Conservation (phyloP, 306 rosid species). For the Castanea crenata region DNA sequence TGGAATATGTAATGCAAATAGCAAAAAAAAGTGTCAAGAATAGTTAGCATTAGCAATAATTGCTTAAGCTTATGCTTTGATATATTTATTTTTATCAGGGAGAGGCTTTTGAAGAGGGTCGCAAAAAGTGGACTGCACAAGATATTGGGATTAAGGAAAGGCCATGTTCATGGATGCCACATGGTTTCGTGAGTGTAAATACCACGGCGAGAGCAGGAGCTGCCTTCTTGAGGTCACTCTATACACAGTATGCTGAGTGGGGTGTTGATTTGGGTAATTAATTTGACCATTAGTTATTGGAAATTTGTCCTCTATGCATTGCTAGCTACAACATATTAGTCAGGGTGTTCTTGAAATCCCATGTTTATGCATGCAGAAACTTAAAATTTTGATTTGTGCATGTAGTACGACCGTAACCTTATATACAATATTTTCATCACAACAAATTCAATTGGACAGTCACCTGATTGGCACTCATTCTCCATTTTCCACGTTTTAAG, state of each 20-base stretch:
- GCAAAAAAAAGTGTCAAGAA: not conserved
- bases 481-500: slow-evolving; percentile 5
- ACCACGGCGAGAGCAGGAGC: slow-evolving; percentile 71
- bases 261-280: slow-evolving; percentile 94
- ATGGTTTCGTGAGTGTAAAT: slow-evolving; percentile 95
- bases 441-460: not conserved
- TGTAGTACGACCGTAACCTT: not conserved
- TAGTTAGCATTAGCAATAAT: not conserved
- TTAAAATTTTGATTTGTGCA: not conserved
- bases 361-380: slow-evolving; percentile 11
- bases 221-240: slow-evolving; percentile 83
- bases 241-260: slow-evolving; percentile 85
- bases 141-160: slow-evolving; percentile 74
- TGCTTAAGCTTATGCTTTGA: slow-evolving; percentile 18
- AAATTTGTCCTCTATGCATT: slow-evolving; percentile 2
- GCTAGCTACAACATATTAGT: not conserved
- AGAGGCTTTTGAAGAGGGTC: slow-evolving; percentile 53
- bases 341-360: not conserved
- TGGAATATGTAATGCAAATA: not conserved
- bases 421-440: not conserved
- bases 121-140: slow-evolving; percentile 74
- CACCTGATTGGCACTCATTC: not conserved
- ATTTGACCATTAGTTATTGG: slow-evolving; percentile 12
- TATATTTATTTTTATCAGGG: slow-evolving; percentile 47
- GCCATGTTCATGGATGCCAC: slow-evolving; percentile 83